phyloP scores from a whole-genome alignment of 202 grass and related monocot species.

The Setaria viridis region DNA sequence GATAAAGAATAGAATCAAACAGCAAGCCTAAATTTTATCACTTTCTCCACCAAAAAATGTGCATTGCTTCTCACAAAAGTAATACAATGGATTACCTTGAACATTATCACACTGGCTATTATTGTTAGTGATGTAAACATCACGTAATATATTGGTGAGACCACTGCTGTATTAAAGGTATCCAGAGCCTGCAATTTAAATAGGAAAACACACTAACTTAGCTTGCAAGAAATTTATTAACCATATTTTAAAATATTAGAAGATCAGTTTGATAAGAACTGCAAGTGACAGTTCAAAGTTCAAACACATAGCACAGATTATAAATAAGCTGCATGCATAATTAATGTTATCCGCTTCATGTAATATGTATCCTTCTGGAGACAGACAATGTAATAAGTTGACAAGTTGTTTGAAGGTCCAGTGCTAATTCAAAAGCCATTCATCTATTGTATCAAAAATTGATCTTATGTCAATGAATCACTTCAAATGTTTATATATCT shows the following conservation, averaged over 20 bases:
- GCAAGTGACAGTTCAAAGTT: not conserved
- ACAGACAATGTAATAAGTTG: slow-evolving; percentile 1
- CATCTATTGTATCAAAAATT: slow-evolving; percentile 7
- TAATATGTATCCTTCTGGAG: not conserved
- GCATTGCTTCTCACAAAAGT: not conserved
- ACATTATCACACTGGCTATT: slow-evolving; percentile 96
- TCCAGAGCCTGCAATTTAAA: slow-evolving; percentile 81
- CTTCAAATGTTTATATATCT: not conserved
- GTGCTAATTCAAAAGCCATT: slow-evolving; percentile 25
- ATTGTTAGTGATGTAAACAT: slow-evolving; percentile 98
- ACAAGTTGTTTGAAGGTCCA: slow-evolving; percentile 7
- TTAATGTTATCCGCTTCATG: not conserved
- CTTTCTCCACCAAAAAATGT: slow-evolving; percentile 23
- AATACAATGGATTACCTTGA: slow-evolving; percentile 68
- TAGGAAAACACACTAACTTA: slow-evolving; percentile 19
- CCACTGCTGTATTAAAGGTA: slow-evolving; percentile 93
- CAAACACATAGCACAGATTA: slow-evolving; percentile 14
- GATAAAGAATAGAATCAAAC: not conserved
- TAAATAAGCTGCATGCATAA: slow-evolving; percentile 20
- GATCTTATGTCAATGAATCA: slow-evolving; percentile 14
- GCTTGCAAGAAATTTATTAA: slow-evolving; percentile 15
- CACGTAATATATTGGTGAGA: slow-evolving; percentile 92
- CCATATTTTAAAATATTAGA: slow-evolving; percentile 7
- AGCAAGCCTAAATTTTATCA: not conserved
- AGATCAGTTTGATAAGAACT: slow-evolving; percentile 1